Percentiles rank a stretch among this genome's conserved stretches.
Conservation (phyloP, 345 rosid species). For the Moricandia moricandioides region DNA sequence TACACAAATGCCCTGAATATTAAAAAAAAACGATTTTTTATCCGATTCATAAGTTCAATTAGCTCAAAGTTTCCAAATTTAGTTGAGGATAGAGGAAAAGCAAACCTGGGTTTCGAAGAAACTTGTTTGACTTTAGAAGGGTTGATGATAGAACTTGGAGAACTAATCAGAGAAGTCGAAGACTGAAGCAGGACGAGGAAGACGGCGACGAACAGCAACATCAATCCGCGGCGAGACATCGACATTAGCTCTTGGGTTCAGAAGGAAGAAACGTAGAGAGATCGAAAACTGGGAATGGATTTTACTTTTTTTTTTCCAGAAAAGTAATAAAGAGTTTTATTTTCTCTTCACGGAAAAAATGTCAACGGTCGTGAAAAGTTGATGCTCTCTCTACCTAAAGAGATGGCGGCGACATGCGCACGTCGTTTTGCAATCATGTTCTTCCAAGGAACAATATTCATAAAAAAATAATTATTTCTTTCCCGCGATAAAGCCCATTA, state of each 20-base stretch:
- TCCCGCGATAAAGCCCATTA: constrained; percentile 12
- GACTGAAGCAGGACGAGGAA: constrained; percentile 40
- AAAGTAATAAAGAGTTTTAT: constrained; percentile 13
- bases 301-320: no score
- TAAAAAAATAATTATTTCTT: not conserved
- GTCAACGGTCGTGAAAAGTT: constrained; percentile 38
- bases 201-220: constrained; percentile 40
- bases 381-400: constrained; percentile 26
- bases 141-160: constrained; percentile 66
- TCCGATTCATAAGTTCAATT: not conserved
- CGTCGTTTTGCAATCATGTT: constrained; percentile 18
- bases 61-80: constrained; percentile 13
- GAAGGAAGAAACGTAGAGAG: not conserved
- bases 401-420: constrained; percentile 40
- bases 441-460: not conserved
- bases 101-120: constrained; percentile 82
- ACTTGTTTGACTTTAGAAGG: constrained; percentile 85
- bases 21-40: not conserved
- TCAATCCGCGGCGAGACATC: constrained; percentile 27
- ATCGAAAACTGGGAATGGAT: not conserved
- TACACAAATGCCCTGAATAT: constrained; percentile 80
- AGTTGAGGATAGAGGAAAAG: not conserved
- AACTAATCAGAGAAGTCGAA: constrained; percentile 44
- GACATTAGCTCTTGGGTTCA: constrained; percentile 28
- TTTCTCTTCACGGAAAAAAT: constrained; percentile 21